Percentiles rank a stretch among this genome's conserved stretches.
These are phyloP conservation scores for Xylaria sp. DNA, from an alignment of 2,329 filamentous ascomycete species.

Conservation along the genomic window DNA sequence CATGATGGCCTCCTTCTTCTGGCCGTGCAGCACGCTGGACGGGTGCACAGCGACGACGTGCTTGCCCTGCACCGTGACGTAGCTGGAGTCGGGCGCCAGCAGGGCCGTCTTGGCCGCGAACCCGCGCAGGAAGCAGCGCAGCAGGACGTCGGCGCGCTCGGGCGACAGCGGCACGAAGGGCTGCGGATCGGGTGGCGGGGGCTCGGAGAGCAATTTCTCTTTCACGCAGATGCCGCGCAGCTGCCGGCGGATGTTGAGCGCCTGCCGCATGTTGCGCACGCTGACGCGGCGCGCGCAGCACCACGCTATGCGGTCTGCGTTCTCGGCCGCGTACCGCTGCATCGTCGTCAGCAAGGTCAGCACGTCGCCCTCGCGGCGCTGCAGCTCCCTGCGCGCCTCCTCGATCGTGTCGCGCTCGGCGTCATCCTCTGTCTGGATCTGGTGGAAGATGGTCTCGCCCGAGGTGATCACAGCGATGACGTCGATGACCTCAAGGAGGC, in stretches of 20 bases:
- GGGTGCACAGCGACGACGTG: slow-evolving; percentile 72
- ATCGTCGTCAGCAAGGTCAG: slow-evolving; percentile 72
- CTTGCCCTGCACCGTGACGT: slow-evolving; percentile 69
- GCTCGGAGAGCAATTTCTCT: slow-evolving; percentile 61
- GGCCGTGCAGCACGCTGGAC: slow-evolving; percentile 69
- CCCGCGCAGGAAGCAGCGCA: slow-evolving; percentile 71
- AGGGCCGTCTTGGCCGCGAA: slow-evolving; percentile 71
- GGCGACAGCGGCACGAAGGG: slow-evolving; percentile 66
- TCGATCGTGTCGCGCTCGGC: slow-evolving; percentile 52
- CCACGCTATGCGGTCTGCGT: slow-evolving; percentile 66
- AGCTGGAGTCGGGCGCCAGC: slow-evolving; percentile 69
- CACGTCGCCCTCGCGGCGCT: slow-evolving; percentile 72
- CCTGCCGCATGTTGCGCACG: slow-evolving; percentile 70
- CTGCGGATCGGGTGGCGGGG: slow-evolving; percentile 63
- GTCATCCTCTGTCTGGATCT: slow-evolving; percentile 56
- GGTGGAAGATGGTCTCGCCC: slow-evolving; percentile 71
- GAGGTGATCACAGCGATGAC: slow-evolving; percentile 75
- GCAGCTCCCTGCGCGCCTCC: slow-evolving; percentile 65
- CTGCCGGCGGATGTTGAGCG: slow-evolving; percentile 70
- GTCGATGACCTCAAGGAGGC: slow-evolving; percentile 85
- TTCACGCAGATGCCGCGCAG: slow-evolving; percentile 66
- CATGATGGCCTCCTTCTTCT: slow-evolving; percentile 75
- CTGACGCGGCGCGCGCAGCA: slow-evolving; percentile 69
- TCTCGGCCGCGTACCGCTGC: slow-evolving; percentile 69
- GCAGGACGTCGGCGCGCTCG: slow-evolving; percentile 63